Conservation (phyloP, 208 protist species). For the Wallacemonas sp. region DNA sequence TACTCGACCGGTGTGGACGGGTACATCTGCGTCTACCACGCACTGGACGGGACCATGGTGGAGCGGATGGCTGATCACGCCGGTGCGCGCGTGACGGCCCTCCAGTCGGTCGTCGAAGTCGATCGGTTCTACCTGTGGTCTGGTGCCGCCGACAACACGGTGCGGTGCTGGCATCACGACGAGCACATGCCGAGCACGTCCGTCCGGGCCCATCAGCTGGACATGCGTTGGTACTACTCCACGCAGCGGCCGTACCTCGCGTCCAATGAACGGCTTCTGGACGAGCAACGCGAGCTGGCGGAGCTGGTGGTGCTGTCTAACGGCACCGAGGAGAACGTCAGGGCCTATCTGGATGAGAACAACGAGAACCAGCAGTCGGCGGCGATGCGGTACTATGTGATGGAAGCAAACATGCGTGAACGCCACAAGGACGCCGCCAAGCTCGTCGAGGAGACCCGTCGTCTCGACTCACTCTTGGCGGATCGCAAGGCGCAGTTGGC, state of each 20-base stretch:
- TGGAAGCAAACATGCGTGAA: conserved; percentile 34
- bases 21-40: conserved; percentile 53
- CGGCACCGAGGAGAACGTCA: conserved; percentile 49
- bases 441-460: conserved; percentile 29
- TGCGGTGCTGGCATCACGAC: conserved; percentile 88
- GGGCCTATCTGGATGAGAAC: conserved; percentile 21
- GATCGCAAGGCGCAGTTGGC: conserved; percentile 34
- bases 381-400: conserved; percentile 34
- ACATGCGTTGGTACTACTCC: conserved; percentile 86
- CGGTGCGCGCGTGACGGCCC: conserved; percentile 31
- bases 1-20: conserved; percentile 58
- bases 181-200: conserved; percentile 67
- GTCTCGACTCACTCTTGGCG: conserved; percentile 32
- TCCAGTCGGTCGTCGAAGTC: conserved; percentile 62
- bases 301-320: conserved; percentile 60
- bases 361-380: conserved; percentile 29
- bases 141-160: conserved; percentile 52
- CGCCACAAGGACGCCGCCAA: conserved; percentile 24
- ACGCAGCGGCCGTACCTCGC: conserved; percentile 60
- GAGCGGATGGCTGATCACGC: conserved; percentile 45
- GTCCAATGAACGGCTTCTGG: conserved; percentile 57
- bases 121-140: conserved; percentile 81
- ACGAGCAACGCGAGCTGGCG: conserved; percentile 60
- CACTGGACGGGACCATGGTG: conserved; percentile 43
- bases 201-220: conserved; percentile 57